These are phyloP conservation scores for Brassica hybrid DNA, from an alignment of 441 rosid species.

Conservation along the genomic window DNA sequence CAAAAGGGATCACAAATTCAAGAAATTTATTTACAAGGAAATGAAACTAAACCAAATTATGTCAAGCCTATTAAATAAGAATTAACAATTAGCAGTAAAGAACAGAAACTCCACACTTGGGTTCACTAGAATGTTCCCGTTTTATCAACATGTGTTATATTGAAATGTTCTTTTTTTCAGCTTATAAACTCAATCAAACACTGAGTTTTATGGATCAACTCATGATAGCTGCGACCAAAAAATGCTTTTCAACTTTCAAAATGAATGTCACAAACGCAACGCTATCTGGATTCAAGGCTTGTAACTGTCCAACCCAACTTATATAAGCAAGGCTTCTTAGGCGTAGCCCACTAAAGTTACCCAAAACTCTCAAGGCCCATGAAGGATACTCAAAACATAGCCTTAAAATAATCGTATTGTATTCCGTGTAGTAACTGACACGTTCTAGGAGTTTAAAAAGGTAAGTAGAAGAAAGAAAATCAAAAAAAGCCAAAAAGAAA, in stretches of 20 bases:
- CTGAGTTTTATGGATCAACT: constrained; percentile 3
- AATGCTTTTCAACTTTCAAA: background rate
- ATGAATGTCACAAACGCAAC: constrained; percentile 8
- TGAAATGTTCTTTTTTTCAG: background rate
- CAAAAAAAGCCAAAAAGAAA: background rate
- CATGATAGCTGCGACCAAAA: constrained; percentile 13
- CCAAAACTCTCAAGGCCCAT: background rate
- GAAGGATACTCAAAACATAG: background rate
- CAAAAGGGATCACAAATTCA: constrained; percentile 1
- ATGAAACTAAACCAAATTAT: background rate
- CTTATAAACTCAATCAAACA: background rate
- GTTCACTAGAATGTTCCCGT: background rate
- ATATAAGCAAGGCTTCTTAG: background rate
- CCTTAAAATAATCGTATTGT: constrained; percentile 17
- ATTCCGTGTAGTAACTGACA: constrained; percentile 15
- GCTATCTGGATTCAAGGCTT: background rate
- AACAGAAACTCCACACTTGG: background rate
- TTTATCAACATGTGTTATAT: background rate
- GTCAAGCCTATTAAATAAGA: too few species aligned
- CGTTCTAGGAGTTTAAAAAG: constrained; percentile 6
- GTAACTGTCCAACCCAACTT: background rate
- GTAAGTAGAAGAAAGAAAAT: background rate
- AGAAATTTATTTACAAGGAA: background rate
- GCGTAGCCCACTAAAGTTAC: background rate
- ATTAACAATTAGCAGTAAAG: background rate